Evolutionary conservation across 352 stramenopile species (phyloP), one percentile per base, ranked within the genome.

Genomic region (Pythium brachiatum): DNA sequence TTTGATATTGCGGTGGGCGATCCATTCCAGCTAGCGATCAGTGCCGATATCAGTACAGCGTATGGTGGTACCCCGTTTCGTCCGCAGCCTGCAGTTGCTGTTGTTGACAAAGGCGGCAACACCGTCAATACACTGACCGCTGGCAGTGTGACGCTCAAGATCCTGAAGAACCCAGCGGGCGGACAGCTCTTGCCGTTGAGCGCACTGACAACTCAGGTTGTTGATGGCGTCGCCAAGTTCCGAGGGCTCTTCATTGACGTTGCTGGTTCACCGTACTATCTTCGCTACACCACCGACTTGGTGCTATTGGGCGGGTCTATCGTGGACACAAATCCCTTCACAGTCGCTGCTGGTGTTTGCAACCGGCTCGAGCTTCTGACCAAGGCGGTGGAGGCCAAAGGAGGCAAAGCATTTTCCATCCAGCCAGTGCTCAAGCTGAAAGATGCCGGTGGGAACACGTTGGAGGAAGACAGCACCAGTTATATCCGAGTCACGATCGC

Each of bases 51-150:
- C 48, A 91, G 82, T 76, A 94, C 76, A 2, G 86, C 88, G 5
- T 92, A 80, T 43, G 83, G 87, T 56, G 88, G 88, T 2, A 87
- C 74, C 11, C 64, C 79, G 0, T 95, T 96, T 59, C 68, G 79
- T 21, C 88, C 88, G 1, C 87, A 96, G 55, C 87, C 88, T 8
- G 68, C 71, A n/a, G 79, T 80, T 2, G 81, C 69, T 21, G 78
- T 96, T 18, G 86, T 96, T 7, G 87, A 96, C 57, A 78, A 74
- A 53, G 86, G 86, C 23, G 86, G 83, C 2, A 94, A 95, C 59
- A 50, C 81, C 16, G 83, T 94, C 29, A 58, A 62, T 2, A 52
- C 59, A 12, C 57, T 77, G 25, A 88, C 63, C 23, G 60, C 77
- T 21, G 83, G 83, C 15, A 84, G 70, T 0, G 73, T 90, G 23